Evolutionary conservation across 371 early-diverging fungal species (phyloP).

Genomic region (Entomophthora muscae): DNA sequence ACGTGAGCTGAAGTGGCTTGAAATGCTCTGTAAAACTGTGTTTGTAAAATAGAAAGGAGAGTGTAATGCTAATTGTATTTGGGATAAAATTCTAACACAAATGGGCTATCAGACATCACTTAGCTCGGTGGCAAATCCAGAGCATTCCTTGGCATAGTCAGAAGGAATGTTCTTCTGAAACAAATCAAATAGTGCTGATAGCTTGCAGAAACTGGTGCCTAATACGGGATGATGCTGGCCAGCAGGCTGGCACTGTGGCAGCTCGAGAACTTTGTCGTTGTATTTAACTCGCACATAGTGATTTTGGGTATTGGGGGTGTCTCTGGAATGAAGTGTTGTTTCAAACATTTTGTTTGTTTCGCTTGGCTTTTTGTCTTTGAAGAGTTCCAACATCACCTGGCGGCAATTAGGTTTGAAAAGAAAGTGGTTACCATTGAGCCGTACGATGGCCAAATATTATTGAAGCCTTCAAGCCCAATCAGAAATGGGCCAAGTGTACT

Average conservation of each 20-base stretch:
- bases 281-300: conserved; percentile 56
- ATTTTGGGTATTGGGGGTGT: background rate
- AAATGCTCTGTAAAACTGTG: too few species aligned
- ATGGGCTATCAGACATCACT: too few species aligned
- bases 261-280: conserved; percentile 32
- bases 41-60: too few species aligned
- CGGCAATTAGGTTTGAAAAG: background rate
- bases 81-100: too few species aligned
- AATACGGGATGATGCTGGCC: conserved; percentile 34
- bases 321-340: background rate
- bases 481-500: conserved; percentile 48
- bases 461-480: conserved; percentile 28
- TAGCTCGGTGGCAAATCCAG: conserved; percentile 4
- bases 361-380: conserved; percentile 21
- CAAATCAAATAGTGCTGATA: conserved; percentile 43
- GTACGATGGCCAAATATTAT: conserved; percentile 20
- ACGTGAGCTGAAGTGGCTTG: too few species aligned
- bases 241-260: conserved; percentile 36
- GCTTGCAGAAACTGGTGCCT: conserved; percentile 43
- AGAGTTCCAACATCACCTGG: conserved; percentile 42
- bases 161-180: conserved; percentile 33
- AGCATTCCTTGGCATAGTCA: conserved; percentile 30
- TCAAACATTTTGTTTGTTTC: background rate
- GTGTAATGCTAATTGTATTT: too few species aligned
- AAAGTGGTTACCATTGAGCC: conserved; percentile 14